Evolutionary conservation across 2,329 filamentous ascomycete genomes (phyloP), one percentile per base, ranked within the genome.

Genomic region (Neophaeococcomyces aloes): DNA sequence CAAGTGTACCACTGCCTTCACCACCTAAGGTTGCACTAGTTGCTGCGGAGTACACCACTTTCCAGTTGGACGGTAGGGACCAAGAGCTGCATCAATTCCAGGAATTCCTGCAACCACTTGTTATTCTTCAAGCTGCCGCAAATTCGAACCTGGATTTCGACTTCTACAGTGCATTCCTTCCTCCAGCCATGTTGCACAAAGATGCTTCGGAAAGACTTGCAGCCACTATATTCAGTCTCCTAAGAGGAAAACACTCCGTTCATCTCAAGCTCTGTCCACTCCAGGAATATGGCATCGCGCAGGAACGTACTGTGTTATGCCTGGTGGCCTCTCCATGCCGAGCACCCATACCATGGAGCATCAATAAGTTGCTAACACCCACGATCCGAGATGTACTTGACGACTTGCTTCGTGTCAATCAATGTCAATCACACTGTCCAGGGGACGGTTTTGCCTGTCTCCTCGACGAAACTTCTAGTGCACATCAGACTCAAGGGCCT

Each of bases 111-210:
- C 23, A 21, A 29, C 42, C 15, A 32, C 25, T 42, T 17, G 6
- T 32, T 11, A 15, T 3, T 29, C 29, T 52, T 10, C 18, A 45
- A 13, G 38, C 35, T 3, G 34, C 29, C 27, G 38, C 38, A 10
- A 30, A 29, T 1, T n/a, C 19, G 11, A 36, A 2, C 36, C 38
- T 7, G 42, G 51, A 32, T 52, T 47, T 25, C 5, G 47, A 21
- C 46, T 43, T 15, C 30, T 48, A 35, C 23, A 49, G 30, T 11
- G 48, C 23, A 27, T 27, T 27, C 10, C 23, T 27, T 6, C 29
- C 50, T 23, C 46, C 46, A 18, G 46, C 48, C n/a, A 17, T 49
- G 8, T 35, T 49, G 4, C 50, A 51, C 35, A 11, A 36, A 13
- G 17, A 8, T 8, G 38, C 46, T 10, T 15, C 23, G 8, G n/a